Conservation (phyloP, 2,329 filamentous ascomycete genomes). For the Paramyrothecium roridum region DNA sequence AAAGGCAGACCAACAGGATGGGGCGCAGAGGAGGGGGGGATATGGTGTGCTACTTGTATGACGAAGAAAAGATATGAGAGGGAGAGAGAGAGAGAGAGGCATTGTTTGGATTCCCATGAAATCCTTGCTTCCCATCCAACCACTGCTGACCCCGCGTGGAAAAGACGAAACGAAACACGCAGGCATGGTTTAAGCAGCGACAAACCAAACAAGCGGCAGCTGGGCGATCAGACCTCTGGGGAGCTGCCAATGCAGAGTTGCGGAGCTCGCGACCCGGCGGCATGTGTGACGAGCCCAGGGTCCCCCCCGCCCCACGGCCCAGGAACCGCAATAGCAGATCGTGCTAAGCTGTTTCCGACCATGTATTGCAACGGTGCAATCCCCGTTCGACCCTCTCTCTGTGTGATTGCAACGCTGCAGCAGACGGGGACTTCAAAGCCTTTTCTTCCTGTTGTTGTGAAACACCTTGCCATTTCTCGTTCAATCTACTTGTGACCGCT, state of each 20-base stretch:
- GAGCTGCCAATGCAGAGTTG: not conserved
- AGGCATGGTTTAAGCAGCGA: not conserved
- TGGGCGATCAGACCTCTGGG: not conserved
- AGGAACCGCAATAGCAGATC: not conserved
- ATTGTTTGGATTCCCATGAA: not conserved
- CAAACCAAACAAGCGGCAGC: too few species aligned
- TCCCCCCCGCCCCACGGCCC: not conserved
- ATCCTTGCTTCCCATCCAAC: not conserved
- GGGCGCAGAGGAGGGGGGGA: not conserved
- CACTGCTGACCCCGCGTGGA: not conserved
- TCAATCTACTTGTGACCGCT: too few species aligned
- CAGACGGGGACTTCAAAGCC: too few species aligned
- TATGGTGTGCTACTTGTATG: not conserved
- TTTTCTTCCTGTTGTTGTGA: too few species aligned
- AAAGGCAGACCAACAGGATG: not conserved
- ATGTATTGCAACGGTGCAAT: not conserved
- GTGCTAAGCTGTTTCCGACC: not conserved
- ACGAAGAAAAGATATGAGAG: too few species aligned
- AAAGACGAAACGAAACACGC: not conserved
- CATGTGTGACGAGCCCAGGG: not conserved
- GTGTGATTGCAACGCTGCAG: too few species aligned
- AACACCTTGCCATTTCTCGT: too few species aligned
- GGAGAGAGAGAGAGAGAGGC: not conserved
- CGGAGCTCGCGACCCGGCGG: not conserved
- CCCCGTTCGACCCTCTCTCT: too few species aligned